phyloP scores from a whole-genome alignment of 1,284 basidiomycete genomes.

The Irpex lacteus region DNA sequence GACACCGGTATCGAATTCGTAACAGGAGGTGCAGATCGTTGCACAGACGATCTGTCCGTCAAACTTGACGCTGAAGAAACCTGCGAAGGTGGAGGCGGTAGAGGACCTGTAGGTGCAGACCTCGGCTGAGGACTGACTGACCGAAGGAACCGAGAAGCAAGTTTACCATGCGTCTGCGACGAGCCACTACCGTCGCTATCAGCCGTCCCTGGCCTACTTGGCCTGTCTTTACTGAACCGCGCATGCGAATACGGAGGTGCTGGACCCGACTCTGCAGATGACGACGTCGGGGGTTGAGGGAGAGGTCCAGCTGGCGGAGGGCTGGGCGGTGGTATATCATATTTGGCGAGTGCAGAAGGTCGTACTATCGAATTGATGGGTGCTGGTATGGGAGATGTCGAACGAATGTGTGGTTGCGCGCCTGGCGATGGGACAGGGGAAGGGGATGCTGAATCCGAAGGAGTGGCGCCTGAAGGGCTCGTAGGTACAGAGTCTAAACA shows the following conservation, averaged over 20 bases:
- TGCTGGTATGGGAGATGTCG: constrained; percentile 8
- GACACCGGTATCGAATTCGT: not conserved
- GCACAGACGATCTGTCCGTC: not conserved
- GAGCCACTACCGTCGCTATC: constrained; percentile 3
- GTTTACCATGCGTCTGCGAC: not conserved
- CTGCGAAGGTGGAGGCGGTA: not conserved
- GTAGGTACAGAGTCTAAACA: not conserved
- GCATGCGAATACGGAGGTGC: constrained; percentile 4
- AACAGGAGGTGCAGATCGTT: not conserved
- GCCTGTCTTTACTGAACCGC: not conserved
- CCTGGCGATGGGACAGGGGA: constrained; percentile 5
- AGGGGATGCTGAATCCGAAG: not conserved
- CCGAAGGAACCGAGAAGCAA: not conserved
- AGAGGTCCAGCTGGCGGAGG: constrained; percentile 49
- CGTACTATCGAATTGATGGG: constrained; percentile 9
- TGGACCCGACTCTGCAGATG: not conserved
- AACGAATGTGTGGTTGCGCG: constrained; percentile 4
- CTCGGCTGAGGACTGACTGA: not conserved
- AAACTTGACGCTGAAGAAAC: not conserved
- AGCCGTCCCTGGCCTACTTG: not conserved
- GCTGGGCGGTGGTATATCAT: constrained; percentile 54
- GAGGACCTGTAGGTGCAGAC: not conserved
- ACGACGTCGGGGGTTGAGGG: constrained; percentile 33
- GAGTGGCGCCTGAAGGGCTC: not conserved
- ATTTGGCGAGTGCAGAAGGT: constrained; percentile 38